Conservation (phyloP, 2,329 filamentous ascomycete genomes). For the Curvularia eragrostidis region DNA sequence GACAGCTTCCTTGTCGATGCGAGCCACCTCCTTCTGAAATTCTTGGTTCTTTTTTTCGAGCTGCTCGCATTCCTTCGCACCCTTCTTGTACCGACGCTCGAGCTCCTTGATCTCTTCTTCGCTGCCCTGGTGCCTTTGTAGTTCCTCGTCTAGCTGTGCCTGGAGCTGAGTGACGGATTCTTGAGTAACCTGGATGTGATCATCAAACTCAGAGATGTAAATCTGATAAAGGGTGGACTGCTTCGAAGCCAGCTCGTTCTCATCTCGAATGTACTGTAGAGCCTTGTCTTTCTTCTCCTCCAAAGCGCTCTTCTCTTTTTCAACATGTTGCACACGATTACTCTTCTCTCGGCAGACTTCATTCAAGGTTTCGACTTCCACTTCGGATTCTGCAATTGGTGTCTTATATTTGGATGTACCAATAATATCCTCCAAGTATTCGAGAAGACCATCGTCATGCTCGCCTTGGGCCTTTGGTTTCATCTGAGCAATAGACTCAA, state of each 20-base stretch:
- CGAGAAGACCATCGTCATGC: slow-evolving; percentile 92
- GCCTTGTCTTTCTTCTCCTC: slow-evolving; percentile 98
- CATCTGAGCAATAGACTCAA: slow-evolving; percentile 99
- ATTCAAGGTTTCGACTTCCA: slow-evolving; percentile 89
- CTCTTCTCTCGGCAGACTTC: slow-evolving; percentile 96
- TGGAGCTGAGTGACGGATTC: slow-evolving; percentile 94
- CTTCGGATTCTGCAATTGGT: slow-evolving; percentile 91
- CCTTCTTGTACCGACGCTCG: slow-evolving; percentile 81
- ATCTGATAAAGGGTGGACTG: slow-evolving; percentile 93
- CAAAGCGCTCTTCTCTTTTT: slow-evolving; percentile 91
- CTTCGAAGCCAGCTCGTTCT: slow-evolving; percentile 90
- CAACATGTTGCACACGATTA: slow-evolving; percentile 92
- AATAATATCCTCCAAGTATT: slow-evolving; percentile 98
- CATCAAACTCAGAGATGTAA: slow-evolving; percentile 84
- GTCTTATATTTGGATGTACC: slow-evolving; percentile 98
- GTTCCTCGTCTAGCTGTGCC: slow-evolving; percentile 80
- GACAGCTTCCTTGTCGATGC: slow-evolving; percentile 94
- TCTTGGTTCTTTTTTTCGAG: slow-evolving; percentile 82
- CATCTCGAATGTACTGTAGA: slow-evolving; percentile 83
- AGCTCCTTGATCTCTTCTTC: slow-evolving; percentile 90
- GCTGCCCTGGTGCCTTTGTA: slow-evolving; percentile 89
- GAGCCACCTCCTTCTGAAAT: slow-evolving; percentile 84
- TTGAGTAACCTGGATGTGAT: slow-evolving; percentile 86
- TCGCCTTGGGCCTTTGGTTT: slow-evolving; percentile 95
- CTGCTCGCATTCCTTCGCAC: slow-evolving; percentile 80